These are phyloP conservation scores for Talaromyces piceae DNA, from an alignment of 2,329 filamentous ascomycete species.

Conservation along the genomic window DNA sequence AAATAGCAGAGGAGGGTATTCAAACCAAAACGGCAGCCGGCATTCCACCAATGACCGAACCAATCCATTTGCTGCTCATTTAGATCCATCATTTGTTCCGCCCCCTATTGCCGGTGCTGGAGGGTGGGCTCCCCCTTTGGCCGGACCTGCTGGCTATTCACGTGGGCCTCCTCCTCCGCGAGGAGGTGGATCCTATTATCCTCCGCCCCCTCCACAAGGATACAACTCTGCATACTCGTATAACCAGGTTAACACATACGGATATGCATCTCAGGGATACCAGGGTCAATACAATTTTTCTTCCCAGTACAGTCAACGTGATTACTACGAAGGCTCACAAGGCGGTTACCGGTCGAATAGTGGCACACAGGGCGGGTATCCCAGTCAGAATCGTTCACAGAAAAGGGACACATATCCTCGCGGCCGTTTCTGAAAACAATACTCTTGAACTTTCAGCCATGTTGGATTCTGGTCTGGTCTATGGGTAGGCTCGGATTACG, in stretches of 20 bases:
- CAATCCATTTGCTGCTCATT: conserved; percentile 42
- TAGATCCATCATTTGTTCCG: conserved; percentile 38
- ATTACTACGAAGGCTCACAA: conserved; percentile 20
- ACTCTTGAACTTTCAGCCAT: not conserved
- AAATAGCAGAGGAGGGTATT: conserved; percentile 40
- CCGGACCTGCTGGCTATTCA: conserved; percentile 24
- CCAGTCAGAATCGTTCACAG: too few species aligned
- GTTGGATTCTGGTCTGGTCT: not conserved
- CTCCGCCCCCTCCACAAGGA: conserved; percentile 13
- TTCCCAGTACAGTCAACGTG: conserved; percentile 18
- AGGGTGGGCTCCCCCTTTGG: conserved; percentile 27
- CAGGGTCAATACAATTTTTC: conserved; percentile 15
- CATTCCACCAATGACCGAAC: conserved; percentile 27
- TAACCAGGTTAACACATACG: conserved; percentile 21
- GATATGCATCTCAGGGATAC: conserved; percentile 18
- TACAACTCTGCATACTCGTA: conserved; percentile 19
- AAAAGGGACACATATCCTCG: not conserved
- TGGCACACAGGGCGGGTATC: not conserved
- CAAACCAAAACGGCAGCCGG: conserved; percentile 41
- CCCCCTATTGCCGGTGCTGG: conserved; percentile 22
- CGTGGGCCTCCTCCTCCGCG: conserved; percentile 33
- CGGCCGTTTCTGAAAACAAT: not conserved
- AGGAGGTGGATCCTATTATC: conserved; percentile 24
- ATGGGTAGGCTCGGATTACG: not conserved
- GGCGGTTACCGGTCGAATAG: conserved; percentile 12